phyloP scores from a whole-genome alignment of 129 eudicot genomes.

The Flaveria ramosissima region DNA sequence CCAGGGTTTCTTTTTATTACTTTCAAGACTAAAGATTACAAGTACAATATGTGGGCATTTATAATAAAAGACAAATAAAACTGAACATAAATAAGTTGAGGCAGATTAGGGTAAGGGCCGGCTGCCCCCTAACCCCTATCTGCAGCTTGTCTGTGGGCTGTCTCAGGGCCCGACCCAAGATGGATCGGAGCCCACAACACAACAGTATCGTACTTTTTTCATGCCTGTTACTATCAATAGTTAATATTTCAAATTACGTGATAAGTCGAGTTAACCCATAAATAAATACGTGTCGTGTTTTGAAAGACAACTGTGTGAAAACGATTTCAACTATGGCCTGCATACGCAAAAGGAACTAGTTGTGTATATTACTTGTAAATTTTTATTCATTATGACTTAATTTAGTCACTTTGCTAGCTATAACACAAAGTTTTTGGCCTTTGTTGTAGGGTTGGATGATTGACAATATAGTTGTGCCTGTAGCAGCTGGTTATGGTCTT shows the following conservation, averaged over 20 bases:
- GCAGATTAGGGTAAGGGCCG: no score
- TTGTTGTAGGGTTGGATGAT: conserved; percentile 80
- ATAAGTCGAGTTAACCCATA: not conserved
- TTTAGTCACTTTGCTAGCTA: not conserved
- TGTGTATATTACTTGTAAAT: not conserved
- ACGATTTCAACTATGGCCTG: not conserved
- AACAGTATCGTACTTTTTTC: not conserved
- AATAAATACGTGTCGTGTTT: not conserved
- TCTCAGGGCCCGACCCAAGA: no score
- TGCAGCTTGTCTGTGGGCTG: no score
- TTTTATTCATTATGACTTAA: conserved; percentile 7
- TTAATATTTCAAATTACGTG: no score
- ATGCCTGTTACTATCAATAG: no score
- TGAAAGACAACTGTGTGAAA: not conserved
- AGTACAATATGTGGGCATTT: no score
- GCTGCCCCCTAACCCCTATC: no score
- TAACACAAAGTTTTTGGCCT: conserved; percentile 6
- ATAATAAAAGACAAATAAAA: no score
- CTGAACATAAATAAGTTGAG: no score
- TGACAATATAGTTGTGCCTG: conserved; percentile 85
- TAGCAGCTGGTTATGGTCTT: conserved; percentile 79
- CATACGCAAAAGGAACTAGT: not conserved
- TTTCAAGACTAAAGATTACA: no score
- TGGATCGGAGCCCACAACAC: no score
- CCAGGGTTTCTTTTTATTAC: no score